Conservation (phyloP, 192 early-diverging fungal species). For the Backusella australiensis region DNA sequence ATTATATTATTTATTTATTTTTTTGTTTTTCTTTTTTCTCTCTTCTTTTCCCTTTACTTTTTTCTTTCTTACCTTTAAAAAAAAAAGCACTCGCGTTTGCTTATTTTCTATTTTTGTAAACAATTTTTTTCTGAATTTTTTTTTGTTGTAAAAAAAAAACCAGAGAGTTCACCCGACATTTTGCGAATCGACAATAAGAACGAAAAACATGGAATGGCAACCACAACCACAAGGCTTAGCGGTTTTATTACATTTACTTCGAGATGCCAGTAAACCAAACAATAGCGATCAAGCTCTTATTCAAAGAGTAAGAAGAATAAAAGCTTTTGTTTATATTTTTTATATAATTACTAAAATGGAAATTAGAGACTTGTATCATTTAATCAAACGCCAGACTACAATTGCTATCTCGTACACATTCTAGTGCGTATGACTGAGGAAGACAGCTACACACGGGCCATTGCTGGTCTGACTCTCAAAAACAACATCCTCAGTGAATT, state of each 20-base stretch:
- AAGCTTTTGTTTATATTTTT: constrained; percentile 8
- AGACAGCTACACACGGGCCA: constrained; percentile 64
- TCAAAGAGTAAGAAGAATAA: constrained; percentile 57
- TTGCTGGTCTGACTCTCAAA: constrained; percentile 85
- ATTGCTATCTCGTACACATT: constrained; percentile 88
- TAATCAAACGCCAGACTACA: constrained; percentile 82
- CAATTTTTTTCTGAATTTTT: not conserved
- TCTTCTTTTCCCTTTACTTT: not conserved
- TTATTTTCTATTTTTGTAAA: constrained; percentile 6
- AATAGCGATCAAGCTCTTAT: constrained; percentile 66
- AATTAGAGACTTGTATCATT: constrained; percentile 70
- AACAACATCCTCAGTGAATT: constrained; percentile 66
- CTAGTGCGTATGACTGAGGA: constrained; percentile 70
- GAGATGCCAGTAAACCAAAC: constrained; percentile 65
- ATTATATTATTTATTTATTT: not conserved
- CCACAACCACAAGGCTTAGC: constrained; percentile 68
- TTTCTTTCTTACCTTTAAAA: not conserved
- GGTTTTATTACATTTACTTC: constrained; percentile 66
- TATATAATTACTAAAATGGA: constrained; percentile 6
- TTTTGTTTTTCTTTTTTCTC: not conserved
- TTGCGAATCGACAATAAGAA: not conserved
- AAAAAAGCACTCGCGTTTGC: not conserved
- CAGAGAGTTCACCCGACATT: not conserved
- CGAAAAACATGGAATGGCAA: constrained; percentile 50
- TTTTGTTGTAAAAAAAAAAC: not conserved